phyloP scores from a whole-genome alignment of 1,139 yeast species.

The Taphrina wiesneri region DNA sequence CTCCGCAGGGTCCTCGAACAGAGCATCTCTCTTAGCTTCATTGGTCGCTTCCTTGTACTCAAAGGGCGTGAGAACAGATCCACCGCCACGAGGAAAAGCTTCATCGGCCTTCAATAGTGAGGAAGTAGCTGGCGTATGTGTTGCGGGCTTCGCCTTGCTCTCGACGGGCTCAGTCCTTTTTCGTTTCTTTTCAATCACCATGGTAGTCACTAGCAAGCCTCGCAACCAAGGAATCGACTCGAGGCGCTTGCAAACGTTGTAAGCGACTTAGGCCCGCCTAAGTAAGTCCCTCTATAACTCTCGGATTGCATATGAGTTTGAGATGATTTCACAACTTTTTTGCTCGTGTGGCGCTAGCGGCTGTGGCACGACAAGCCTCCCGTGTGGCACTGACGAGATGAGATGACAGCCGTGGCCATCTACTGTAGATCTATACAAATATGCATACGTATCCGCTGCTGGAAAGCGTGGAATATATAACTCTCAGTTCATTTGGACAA shows the following conservation, averaged over 20 bases:
- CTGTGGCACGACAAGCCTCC: not conserved
- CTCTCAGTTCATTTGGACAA: no score
- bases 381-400: not conserved
- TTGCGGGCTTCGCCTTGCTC: not conserved
- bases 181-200: slow-evolving; percentile 25
- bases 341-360: not conserved
- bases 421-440: no score
- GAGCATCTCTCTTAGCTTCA: slow-evolving; percentile 85
- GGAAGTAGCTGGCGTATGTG: not conserved
- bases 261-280: no score
- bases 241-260: no score
- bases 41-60: slow-evolving; percentile 91
- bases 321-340: slow-evolving; percentile 10
- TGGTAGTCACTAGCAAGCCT: not conserved
- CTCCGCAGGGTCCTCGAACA: slow-evolving; percentile 56
- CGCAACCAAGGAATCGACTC: not conserved
- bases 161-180: slow-evolving; percentile 12
- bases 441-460: no score
- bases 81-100: slow-evolving; percentile 93
- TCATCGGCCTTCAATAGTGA: slow-evolving; percentile 48
- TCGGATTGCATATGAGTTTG: not conserved
- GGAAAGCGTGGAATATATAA: no score
- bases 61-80: slow-evolving; percentile 70
- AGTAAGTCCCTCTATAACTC: not conserved
- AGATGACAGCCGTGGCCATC: no score